Base-by-base conservation (phyloP, 2,329 filamentous ascomycete genomes). In the Ascocoryne sarcoides region DNA sequence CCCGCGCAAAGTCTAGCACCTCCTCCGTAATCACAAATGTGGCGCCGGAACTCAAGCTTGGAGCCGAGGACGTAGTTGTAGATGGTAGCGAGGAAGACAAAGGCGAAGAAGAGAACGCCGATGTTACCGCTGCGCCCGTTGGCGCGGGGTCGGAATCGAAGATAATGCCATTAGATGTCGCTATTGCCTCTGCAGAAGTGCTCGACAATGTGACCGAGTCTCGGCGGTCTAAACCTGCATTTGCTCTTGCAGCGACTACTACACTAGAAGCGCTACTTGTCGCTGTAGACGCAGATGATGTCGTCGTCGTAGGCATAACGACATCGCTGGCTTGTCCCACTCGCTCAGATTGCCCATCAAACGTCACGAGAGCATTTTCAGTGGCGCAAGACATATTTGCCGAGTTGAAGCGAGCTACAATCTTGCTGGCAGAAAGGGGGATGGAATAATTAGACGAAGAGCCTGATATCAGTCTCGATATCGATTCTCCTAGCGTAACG, bases 351-450 rank as follows among this genome's bases (percentile, higher is more conserved):
- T 52, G 42, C 3, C 80, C 82, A 51, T 84, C 75, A 60, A 95
- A 94, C 0, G 84, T 87, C 12, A 96, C 82, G 3, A 98, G 70
- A 0, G 87, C 82, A 54, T 96, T 96, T 60, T 95, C 83, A 0
- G 81, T 77, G 7, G 77, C 76, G 61, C 92, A 98, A 40, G 84
- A 88, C 12, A 95, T 67, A 48, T 82, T 82, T 21, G 74, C 75
- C 4, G 71, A 65, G 54, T 83, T 90, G 61, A 96, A 85, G 35
- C 87, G 75, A 1, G 80, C 77, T 40, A 95, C 65, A 37, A 96
- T 75, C 5, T 71, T 71, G 1, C 75, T 75, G 3, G 75, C 70
- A 32, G 83, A 76, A 1, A 98, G 72, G 0, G 84, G 75, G 33
- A 98, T 75, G 3, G 79, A 80, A 62, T 85, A 96, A 51, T 85